Conservation (phyloP, 768 basidiomycete genomes). For the Trametopsis cervina region DNA sequence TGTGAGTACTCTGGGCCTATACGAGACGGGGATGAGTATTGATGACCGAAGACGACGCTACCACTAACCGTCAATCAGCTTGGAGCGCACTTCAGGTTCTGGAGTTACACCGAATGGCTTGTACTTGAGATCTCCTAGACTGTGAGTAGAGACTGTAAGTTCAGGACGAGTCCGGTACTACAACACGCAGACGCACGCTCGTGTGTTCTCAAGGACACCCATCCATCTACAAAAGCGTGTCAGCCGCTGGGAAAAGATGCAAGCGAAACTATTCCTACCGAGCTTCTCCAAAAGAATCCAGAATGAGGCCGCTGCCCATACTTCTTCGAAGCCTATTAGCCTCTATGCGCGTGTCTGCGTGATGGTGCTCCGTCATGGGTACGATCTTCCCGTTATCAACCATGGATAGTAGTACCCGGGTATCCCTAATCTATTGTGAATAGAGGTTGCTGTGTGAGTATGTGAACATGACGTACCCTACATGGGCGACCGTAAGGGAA, state of each 20-base stretch:
- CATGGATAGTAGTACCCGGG: conserved; percentile 77
- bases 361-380: conserved; percentile 91
- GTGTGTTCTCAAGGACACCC: conserved; percentile 88
- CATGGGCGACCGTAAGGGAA: conserved; percentile 85
- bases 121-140: conserved; percentile 84
- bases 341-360: conserved; percentile 88
- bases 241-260: not conserved
- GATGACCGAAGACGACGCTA: not conserved
- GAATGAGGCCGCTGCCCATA: conserved; percentile 85
- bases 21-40: not conserved
- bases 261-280: conserved; percentile 39
- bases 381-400: conserved; percentile 65
- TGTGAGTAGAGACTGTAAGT: conserved; percentile 23
- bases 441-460: conserved; percentile 10
- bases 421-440: conserved; percentile 51
- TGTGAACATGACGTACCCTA: conserved; percentile 54
- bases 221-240: conserved; percentile 59
- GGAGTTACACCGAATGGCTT: conserved; percentile 90
- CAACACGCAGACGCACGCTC: conserved; percentile 54
- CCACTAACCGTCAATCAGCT: conserved; percentile 62
- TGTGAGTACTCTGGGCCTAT: conserved; percentile 81
- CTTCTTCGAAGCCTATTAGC: conserved; percentile 77
- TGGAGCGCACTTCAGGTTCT: conserved; percentile 81
- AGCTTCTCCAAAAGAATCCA: conserved; percentile 92
- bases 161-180: conserved; percentile 7